phyloP scores from a whole-genome alignment of 1,284 basidiomycete species.

The Pseudozyma flocculosa region DNA sequence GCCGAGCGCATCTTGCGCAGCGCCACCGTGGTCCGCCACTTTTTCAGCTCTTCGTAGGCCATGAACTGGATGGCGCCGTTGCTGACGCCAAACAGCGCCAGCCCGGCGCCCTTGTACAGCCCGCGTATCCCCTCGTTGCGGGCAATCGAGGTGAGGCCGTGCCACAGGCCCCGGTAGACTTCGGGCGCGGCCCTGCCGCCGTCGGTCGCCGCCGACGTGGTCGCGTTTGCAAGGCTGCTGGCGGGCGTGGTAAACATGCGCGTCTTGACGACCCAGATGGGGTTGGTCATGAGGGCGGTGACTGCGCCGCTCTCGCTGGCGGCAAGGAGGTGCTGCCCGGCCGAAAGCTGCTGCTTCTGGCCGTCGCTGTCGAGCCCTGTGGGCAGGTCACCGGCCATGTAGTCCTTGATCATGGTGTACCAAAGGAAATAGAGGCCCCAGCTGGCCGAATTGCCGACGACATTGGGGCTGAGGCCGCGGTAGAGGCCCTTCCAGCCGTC shows the following conservation, averaged over 20 bases:
- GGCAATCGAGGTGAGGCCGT: constrained; percentile 44
- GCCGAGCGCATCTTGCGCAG: constrained; percentile 7
- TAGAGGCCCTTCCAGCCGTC: constrained; percentile 87
- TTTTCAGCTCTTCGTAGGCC: constrained; percentile 93
- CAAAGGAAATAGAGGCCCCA: constrained; percentile 98
- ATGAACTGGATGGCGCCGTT: constrained; percentile 97
- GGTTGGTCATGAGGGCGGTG: constrained; percentile 93
- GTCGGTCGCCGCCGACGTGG: constrained; percentile 5
- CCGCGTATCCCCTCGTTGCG: constrained; percentile 71
- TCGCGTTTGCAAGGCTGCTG: constrained; percentile 56
- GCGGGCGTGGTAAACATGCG: constrained; percentile 84
- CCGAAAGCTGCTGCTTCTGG: constrained; percentile 63
- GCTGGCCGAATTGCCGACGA: constrained; percentile 92
- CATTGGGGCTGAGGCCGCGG: constrained; percentile 84
- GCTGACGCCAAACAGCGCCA: constrained; percentile 89
- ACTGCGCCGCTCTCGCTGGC: constrained; percentile 89
- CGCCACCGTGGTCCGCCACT: constrained; percentile 65
- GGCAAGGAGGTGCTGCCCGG: constrained; percentile 80
- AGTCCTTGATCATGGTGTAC: constrained; percentile 91
- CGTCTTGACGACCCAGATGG: constrained; percentile 97
- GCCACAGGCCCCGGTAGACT: constrained; percentile 42
- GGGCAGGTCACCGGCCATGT: constrained; percentile 34
- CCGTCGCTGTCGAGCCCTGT: constrained; percentile 3
- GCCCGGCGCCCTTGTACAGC: constrained; percentile 80
- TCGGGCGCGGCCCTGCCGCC: constrained; percentile 13